Evolutionary conservation across 352 stramenopile genomes (phyloP), one percentile per base, ranked within the genome.

Genomic region (Globisporangium nagaii): DNA sequence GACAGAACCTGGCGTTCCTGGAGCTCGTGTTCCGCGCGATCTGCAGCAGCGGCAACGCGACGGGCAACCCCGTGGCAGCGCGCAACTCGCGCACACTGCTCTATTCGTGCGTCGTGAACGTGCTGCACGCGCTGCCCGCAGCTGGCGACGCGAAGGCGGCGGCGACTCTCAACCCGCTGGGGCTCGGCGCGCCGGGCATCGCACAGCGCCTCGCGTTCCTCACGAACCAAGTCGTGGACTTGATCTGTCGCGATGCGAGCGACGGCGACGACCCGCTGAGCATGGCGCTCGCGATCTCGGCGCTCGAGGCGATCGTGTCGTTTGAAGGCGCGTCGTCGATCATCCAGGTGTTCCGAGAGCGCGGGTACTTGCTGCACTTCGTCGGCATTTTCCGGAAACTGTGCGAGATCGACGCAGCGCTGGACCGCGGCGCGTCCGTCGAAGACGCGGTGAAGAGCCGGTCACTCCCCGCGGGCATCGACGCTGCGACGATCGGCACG

Each of bases 321-420:
- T 75, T 84, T 28, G 73, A 86, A 34, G 65, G 66, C 17, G 54
- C 70, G 6, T 66, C 71, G n/a, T 64, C 68, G 30, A 60, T 88
- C 35, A 62, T 85, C 42, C 71, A 78, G 46, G 62, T 72, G 20
- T 78, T 89, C 53, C 76, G 82, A 45, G 82, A 92, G 49, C 79
- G 78, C 51, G 82, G 82, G 5, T 89, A 88, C 54, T 70, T 94
- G 30, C 58, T 90, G 40, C 84, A 92, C 58, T 88, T 94, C 22
- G 77, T 91, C 53, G 77, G 80, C 7, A 70, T 94, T 11, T 88
- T 91, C 63, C 71, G 75, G 37, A 77, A 87, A 24, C 55, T 91
- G 8, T 82, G 75, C 48, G 76, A 91, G 54, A 78, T 88, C 56
- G 81, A 91, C 28, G 74, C 75, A 1, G 64, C 65, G 3, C 74